Percentiles rank a stretch among this genome's conserved stretches.
Evolutionary conservation across 2,329 filamentous ascomycete genomes (phyloP).

Genomic region (Colletotrichum kahawae): DNA sequence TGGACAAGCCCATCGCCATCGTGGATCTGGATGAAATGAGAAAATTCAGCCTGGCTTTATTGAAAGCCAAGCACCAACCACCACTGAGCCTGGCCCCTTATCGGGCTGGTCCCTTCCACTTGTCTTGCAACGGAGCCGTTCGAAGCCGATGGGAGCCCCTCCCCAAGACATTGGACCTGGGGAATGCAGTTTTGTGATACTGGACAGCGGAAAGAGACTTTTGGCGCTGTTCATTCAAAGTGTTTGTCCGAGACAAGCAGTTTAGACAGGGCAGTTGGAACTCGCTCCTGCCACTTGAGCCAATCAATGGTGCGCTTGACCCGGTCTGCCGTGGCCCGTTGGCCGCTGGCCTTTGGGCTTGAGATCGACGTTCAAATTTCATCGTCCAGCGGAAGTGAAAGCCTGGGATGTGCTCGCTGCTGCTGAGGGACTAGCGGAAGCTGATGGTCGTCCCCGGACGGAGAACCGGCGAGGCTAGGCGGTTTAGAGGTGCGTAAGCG

Average conservation of each 20-base stretch:
- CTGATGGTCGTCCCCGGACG: conserved; percentile 16
- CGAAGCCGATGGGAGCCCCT: not conserved
- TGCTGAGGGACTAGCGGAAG: conserved; percentile 2
- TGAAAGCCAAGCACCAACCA: not conserved
- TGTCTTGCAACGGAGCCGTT: not conserved
- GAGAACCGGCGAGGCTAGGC: conserved; percentile 20
- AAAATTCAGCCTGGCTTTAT: not conserved
- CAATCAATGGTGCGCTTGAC: not conserved
- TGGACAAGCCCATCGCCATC: conserved; percentile 3
- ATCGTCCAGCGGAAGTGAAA: not conserved
- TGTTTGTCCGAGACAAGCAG: not conserved
- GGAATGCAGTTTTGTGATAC: conserved; percentile 2
- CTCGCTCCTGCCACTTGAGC: not conserved
- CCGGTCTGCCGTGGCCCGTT: not conserved
- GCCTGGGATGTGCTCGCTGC: not conserved
- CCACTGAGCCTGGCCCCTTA: not conserved
- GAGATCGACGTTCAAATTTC: not conserved
- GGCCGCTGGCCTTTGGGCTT: not conserved
- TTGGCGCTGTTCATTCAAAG: conserved; percentile 5
- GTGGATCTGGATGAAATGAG: not conserved
- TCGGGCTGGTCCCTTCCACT: not conserved
- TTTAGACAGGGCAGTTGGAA: conserved; percentile 7
- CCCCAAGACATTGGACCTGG: not conserved
- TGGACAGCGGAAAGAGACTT: not conserved
- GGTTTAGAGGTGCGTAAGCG: conserved; percentile 20